These are phyloP conservation scores for Sarcomyxa edulis DNA, from an alignment of 768 basidiomycete genomes.

Conservation along the genomic window DNA sequence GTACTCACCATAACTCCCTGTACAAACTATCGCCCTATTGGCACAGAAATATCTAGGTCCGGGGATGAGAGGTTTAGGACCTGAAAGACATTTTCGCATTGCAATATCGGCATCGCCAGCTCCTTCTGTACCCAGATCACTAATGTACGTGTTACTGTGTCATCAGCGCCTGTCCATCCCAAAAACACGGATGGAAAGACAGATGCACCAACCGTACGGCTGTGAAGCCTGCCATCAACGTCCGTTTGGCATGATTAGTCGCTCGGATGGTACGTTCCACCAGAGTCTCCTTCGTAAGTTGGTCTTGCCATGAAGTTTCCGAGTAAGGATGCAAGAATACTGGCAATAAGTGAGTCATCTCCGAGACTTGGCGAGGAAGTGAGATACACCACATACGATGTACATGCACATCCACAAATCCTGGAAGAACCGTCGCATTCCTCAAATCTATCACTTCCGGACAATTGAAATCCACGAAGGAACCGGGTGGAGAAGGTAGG, in stretches of 20 bases:
- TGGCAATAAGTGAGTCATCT: conserved; percentile 13
- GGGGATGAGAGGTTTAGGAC: conserved; percentile 41
- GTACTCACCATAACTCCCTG: conserved; percentile 51
- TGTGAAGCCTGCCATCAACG: conserved; percentile 59
- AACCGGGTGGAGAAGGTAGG: conserved; percentile 8
- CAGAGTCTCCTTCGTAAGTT: conserved; percentile 51
- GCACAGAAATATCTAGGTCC: conserved; percentile 62
- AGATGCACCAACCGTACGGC: conserved; percentile 41
- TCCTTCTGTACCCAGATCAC: conserved; percentile 67
- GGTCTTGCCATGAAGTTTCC: conserved; percentile 59
- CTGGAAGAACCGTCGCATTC: conserved; percentile 45
- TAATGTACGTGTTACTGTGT: conserved; percentile 14
- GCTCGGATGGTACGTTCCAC: conserved; percentile 59
- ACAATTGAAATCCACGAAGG: conserved; percentile 6
- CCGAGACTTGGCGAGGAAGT: conserved; percentile 1
- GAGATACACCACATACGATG: conserved; percentile 32
- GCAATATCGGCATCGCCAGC: conserved; percentile 57
- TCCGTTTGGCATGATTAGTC: conserved; percentile 50
- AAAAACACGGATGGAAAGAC: background rate
- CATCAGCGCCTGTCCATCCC: too few species aligned
- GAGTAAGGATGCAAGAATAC: conserved; percentile 59
- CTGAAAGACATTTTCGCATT: conserved; percentile 50
- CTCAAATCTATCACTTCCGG: conserved; percentile 39
- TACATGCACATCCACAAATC: conserved; percentile 54
- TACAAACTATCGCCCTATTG: conserved; percentile 53